Conservation (phyloP, 2,329 filamentous ascomycete genomes). For the Calonectria honghensis region DNA sequence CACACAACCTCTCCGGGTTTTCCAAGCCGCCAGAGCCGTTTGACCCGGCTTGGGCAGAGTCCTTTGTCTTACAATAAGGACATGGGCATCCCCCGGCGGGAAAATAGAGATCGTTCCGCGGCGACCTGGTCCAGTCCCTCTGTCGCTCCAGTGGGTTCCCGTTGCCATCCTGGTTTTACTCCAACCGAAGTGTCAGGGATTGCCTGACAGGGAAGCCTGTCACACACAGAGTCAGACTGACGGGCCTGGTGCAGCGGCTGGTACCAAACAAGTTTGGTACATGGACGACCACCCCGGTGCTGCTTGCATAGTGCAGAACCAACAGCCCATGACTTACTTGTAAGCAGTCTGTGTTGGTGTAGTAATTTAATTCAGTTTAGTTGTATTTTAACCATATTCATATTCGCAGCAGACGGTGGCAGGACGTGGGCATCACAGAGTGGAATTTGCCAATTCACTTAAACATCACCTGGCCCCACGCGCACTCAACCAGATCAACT, state of each 20-base stretch:
- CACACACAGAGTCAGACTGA: slow-evolving; percentile 32
- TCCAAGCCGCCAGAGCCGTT: slow-evolving; percentile 39
- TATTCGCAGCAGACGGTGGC: not conserved
- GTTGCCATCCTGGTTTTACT: slow-evolving; percentile 42
- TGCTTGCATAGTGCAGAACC: slow-evolving; percentile 14
- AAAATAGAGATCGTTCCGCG: slow-evolving; percentile 47
- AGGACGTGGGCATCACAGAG: not conserved
- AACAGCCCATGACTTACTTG: slow-evolving; percentile 6
- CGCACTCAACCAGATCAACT: slow-evolving; percentile 25
- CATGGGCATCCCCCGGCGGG: slow-evolving; percentile 36
- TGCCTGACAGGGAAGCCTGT: slow-evolving; percentile 40
- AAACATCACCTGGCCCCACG: not conserved
- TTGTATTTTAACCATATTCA: not conserved
- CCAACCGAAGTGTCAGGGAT: slow-evolving; percentile 41
- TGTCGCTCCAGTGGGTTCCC: slow-evolving; percentile 35
- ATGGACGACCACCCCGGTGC: not conserved
- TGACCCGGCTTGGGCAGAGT: slow-evolving; percentile 26
- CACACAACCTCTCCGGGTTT: slow-evolving; percentile 29
- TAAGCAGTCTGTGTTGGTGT: slow-evolving; percentile 7
- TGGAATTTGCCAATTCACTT: slow-evolving; percentile 6
- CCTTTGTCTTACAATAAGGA: slow-evolving; percentile 5
- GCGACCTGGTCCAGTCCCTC: slow-evolving; percentile 37
- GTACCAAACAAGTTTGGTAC: slow-evolving; percentile 27
- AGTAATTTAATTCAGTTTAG: slow-evolving; percentile 1
- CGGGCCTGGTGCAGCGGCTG: slow-evolving; percentile 29